Evolutionary conservation across 164 flowering plant species (phyloP).

Genomic region (Tinospora cordifolia): DNA sequence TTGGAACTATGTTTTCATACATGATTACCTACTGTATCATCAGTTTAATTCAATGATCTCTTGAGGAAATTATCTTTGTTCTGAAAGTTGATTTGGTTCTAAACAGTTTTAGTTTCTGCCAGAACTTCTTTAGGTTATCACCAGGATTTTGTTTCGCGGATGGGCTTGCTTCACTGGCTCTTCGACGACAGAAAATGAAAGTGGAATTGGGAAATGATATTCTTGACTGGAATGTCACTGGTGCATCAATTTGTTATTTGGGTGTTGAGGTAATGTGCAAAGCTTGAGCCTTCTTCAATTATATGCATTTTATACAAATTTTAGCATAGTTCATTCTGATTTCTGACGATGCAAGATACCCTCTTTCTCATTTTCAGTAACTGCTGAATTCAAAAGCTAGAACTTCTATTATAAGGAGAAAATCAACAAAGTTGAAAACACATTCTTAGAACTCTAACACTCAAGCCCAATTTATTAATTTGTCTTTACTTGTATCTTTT

Average conservation of each 20-base stretch:
- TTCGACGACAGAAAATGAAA: conserved; percentile 88
- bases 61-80: background rate
- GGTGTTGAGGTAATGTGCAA: conserved; percentile 56
- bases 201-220: conserved; percentile 45
- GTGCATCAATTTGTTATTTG: conserved; percentile 81
- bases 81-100: background rate
- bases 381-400: too few species aligned
- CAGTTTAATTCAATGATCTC: background rate
- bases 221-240: conserved; percentile 90
- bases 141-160: conserved; percentile 99
- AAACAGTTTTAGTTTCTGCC: conserved; percentile 23
- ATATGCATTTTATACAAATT: background rate
- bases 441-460: too few species aligned
- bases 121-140: conserved; percentile 87
- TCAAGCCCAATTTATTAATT: too few species aligned
- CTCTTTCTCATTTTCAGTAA: too few species aligned
- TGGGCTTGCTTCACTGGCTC: conserved; percentile 96
- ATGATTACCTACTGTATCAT: background rate
- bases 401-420: too few species aligned
- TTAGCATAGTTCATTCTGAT: background rate
- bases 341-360: too few species aligned
- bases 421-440: too few species aligned
- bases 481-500: too few species aligned
- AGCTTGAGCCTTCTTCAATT: conserved; percentile 11
- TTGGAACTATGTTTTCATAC: too few species aligned